A percentile compares a stretch with the other conserved stretches of the same genome.
Evolutionary conservation across 108 stramenopile species (phyloP).

Genomic region (Seminavis robusta): DNA sequence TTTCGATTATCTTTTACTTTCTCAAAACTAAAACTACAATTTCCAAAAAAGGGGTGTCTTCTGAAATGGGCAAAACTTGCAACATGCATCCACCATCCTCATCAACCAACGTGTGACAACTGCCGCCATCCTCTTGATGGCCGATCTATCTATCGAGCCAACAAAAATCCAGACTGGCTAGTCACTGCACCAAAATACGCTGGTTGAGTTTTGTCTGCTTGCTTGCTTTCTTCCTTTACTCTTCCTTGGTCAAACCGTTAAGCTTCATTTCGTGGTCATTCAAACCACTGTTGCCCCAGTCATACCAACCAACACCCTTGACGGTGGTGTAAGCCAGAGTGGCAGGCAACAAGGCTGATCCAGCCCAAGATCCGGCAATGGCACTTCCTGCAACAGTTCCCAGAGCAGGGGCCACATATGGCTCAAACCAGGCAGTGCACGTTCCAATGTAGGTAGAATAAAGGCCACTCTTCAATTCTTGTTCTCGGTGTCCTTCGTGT

Average conservation of each 20-base stretch:
- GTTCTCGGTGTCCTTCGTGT: slow-evolving; percentile 31
- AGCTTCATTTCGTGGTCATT: slow-evolving; percentile 36
- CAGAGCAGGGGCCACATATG: slow-evolving; percentile 38
- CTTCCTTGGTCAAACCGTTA: not conserved
- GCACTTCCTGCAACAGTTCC: slow-evolving; percentile 39
- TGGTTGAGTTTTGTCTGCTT: too few relatives aligned
- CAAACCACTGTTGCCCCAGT: slow-evolving; percentile 61
- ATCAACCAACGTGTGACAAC: too few relatives aligned
- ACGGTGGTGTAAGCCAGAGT: slow-evolving; percentile 50
- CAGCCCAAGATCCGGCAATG: slow-evolving; percentile 29
- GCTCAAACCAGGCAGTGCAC: slow-evolving; percentile 55
- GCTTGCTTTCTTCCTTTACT: not conserved
- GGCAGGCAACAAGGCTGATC: slow-evolving; percentile 42
- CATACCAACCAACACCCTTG: slow-evolving; percentile 59
- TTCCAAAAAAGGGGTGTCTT: too few relatives aligned
- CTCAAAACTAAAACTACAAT: too few relatives aligned
- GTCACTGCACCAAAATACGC: too few relatives aligned
- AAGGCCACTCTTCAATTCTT: slow-evolving; percentile 20
- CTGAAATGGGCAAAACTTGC: too few relatives aligned
- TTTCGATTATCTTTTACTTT: too few relatives aligned
- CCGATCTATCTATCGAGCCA: too few relatives aligned
- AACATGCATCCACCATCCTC: too few relatives aligned
- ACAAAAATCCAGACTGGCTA: too few relatives aligned
- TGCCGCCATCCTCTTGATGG: too few relatives aligned
- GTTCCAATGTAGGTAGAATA: slow-evolving; percentile 40